phyloP scores from a whole-genome alignment of 140 eudicot genomes.

The Erigeron philadelphicus region DNA sequence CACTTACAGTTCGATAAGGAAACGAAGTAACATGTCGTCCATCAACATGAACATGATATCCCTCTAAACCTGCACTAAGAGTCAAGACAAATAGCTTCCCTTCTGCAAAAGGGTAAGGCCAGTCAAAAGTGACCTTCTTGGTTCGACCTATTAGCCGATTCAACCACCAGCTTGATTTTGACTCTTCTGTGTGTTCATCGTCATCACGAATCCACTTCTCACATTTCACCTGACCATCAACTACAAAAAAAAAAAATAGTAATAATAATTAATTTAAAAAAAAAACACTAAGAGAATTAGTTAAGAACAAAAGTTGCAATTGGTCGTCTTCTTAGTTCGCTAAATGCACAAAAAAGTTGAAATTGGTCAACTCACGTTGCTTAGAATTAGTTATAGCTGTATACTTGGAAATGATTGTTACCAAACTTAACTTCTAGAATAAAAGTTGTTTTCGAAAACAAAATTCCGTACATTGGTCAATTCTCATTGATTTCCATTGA shows the following conservation, averaged over 20 bases:
- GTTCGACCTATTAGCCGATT: slow-evolving; percentile 56
- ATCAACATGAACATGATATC: slow-evolving; percentile 66
- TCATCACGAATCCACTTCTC: slow-evolving; percentile 74
- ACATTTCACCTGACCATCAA: slow-evolving; percentile 64
- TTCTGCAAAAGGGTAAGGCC: slow-evolving; percentile 74
- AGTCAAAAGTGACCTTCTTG: slow-evolving; percentile 54
- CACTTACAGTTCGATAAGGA: slow-evolving; percentile 64
- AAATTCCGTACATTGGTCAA: background rate
- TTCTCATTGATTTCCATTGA: background rate
- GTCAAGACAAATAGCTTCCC: slow-evolving; percentile 61
- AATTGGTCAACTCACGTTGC: too few species aligned
- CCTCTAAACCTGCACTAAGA: slow-evolving; percentile 65
- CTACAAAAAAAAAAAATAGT: slow-evolving; percentile 42
- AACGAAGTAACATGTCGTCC: slow-evolving; percentile 71
- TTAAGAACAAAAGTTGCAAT: background rate
- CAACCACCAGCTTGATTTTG: slow-evolving; percentile 65
- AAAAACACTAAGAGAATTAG: background rate
- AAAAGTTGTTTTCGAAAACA: background rate
- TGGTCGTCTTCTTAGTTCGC: too few species aligned
- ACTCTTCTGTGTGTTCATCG: slow-evolving; percentile 45
- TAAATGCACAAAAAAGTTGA: too few species aligned
- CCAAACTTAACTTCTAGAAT: background rate
- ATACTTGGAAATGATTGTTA: too few species aligned
- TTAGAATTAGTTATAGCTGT: too few species aligned
- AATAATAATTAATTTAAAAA: too few species aligned